Evolutionary conservation across 306 rosid species (phyloP), one percentile per base, ranked within the genome.

Genomic region (Herpetospermum pedunculosum): DNA sequence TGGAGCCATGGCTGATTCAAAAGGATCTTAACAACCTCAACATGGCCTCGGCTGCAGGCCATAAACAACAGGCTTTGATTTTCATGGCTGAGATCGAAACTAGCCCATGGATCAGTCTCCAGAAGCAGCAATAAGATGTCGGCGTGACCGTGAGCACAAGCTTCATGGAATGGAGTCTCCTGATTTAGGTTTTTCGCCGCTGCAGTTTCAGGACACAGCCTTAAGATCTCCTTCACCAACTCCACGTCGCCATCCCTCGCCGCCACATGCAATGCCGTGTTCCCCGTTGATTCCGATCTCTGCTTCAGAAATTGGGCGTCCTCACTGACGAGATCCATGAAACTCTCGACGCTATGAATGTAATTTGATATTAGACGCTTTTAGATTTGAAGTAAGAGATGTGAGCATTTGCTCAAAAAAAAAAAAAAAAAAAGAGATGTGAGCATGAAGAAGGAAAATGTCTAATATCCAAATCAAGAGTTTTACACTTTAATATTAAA

Each of bases 151-250:
- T 53, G 62, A 50, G 70, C 58, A 72, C 90, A 88, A 72, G 85
- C 91, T 71, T 86, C 91, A 18, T 88, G 89, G 65, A 86, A 23
- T 13, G 92, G 92, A 21, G 92, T 90, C 76, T 86, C 89, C 19
- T 67, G 34, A 43, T 77, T 67, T 48, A 78, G 80, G 73, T 90
- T 84, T 79, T 83, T 83, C 5, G 84, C 78, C 29, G 79, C 82
- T 2, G 34, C 63, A 78, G 80, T 73, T 41, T 83, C 87, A 11
- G 96, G 89, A 50, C 80, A 74, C 43, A 84, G 6, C 65, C 74
- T 84, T 11, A 81, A 30, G 53, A 86, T 90, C 59, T 84, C 87
- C 14, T 76, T 58, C 30, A 77, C 92, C 44, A 84, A 79, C 23
- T 83, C 84, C 18, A 26, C 13, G 72, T 82, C 80, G 14, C 88